Evolutionary conservation across 106 monocot genomes (phyloP), one percentile per base, ranked within the genome.

Genomic region (Allium sativum): DNA sequence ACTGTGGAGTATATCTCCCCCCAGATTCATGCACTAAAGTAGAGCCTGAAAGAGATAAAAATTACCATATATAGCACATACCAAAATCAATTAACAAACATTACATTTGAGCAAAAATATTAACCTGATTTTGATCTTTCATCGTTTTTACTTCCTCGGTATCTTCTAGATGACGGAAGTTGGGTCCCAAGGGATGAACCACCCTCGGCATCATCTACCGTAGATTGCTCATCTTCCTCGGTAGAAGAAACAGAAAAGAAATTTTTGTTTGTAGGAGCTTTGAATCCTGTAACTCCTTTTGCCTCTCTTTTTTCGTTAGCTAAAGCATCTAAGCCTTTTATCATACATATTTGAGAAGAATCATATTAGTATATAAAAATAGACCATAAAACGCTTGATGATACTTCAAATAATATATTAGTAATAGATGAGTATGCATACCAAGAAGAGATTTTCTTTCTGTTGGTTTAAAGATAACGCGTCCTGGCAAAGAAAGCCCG

Each of bases 271-370:
- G 76, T 31, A 8, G 80, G 89, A 64, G 61, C 73, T 78, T 81
- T 94, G 52, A 83, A 86, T 1, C 42, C 76, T n/a, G 44, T 40
- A 21, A 61, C 74, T 44, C 68, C 70, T 54, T 66, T 70, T 18
- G 59, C 55, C 16, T 46, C 81, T 61, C 85, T 75, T 68, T 94
- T 89, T 18, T 66, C 61, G 56, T 43, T 69, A 52, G 93, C 93
- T 51, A 94, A 74, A 42, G 76, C 64, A 71, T 94, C 93, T 60
- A 94, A 54, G 48, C 89, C 93, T 94, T 68, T 56, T 44, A 53
- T 1, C 66, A 45, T 40, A 61, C 45, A 40, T 54, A 42, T 6
- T 18, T 14, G 7, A 13, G 21, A 7, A 62, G 19, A 15, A 3
- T 31, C 31, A 5, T 31, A 31, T 31, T 31, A 31, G 44, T 48